Percentiles rank a stretch among this genome's conserved stretches.
phyloP scores from a whole-genome alignment of 2,329 filamentous ascomycete genomes.

The Zymoseptoria ardabiliae region DNA sequence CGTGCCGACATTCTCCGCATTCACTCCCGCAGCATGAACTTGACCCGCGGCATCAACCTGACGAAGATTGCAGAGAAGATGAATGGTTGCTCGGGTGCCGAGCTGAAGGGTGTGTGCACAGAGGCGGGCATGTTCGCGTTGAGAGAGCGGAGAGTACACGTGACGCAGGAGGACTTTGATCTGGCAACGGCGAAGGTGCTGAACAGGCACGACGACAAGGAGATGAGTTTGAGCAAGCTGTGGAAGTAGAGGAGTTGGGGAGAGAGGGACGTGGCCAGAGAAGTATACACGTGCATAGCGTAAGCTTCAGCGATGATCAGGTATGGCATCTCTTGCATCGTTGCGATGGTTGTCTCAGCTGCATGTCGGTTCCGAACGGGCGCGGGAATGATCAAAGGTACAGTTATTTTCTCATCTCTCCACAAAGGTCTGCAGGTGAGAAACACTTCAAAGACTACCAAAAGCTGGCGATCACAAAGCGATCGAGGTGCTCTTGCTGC shows the following conservation, averaged over 20 bases:
- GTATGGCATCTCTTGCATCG: too few species aligned
- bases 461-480: too few species aligned
- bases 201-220: conserved; percentile 99
- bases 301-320: conserved; percentile 2
- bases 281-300: conserved; percentile 16
- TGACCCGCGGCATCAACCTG: conserved; percentile 93
- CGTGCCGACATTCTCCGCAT: conserved; percentile 96
- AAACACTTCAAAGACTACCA: too few species aligned
- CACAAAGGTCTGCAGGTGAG: too few species aligned
- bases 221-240: conserved; percentile 80
- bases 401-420: too few species aligned
- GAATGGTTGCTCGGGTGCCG: conserved; percentile 96
- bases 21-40: conserved; percentile 96
- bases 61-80: conserved; percentile 99
- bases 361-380: too few species aligned
- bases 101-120: conserved; percentile 97
- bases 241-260: conserved; percentile 53
- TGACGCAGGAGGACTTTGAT: conserved; percentile 98
- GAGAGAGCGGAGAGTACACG: conserved; percentile 89
- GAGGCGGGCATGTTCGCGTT: conserved; percentile 98
- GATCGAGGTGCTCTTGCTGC: too few species aligned
- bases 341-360: too few species aligned
- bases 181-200: conserved; percentile 97
- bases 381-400: too few species aligned
- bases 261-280: not conserved